Evolutionary conservation across 1,139 yeast species (phyloP).

Genomic region (Hemisphaericaspora subhashii): DNA sequence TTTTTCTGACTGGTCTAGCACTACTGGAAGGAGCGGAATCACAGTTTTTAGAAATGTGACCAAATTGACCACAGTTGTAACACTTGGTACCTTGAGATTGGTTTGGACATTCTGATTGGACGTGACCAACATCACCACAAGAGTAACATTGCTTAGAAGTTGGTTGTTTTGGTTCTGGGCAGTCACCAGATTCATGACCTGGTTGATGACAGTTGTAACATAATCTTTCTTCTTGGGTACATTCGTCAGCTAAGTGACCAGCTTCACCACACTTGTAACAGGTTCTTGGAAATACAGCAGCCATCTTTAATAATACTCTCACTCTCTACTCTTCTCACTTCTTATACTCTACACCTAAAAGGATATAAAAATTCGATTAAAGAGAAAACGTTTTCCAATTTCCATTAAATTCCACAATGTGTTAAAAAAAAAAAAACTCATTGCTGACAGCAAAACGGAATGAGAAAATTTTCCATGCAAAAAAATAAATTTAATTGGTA

Average conservation of each 20-base stretch:
- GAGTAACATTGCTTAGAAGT: slow-evolving; percentile 86
- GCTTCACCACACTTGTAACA: slow-evolving; percentile 92
- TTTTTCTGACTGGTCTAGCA: slow-evolving; percentile 3
- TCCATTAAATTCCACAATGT: no score
- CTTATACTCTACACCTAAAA: no score
- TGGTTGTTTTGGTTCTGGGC: slow-evolving; percentile 84
- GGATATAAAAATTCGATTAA: no score
- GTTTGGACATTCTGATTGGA: slow-evolving; percentile 65
- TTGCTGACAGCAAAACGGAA: no score
- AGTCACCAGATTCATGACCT: slow-evolving; percentile 86
- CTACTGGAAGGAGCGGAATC: slow-evolving; percentile 24
- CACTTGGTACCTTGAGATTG: slow-evolving; percentile 51
- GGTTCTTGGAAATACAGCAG: slow-evolving; percentile 76
- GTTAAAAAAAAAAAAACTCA: no score
- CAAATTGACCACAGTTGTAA: slow-evolving; percentile 67
- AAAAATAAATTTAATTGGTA: no score
- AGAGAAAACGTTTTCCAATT: no score
- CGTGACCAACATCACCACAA: slow-evolving; percentile 75
- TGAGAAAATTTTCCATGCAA: no score
- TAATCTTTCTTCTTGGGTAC: slow-evolving; percentile 78
- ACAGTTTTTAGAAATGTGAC: slow-evolving; percentile 82
- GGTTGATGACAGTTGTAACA: slow-evolving; percentile 93
- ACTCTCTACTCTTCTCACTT: no score
- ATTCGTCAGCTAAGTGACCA: slow-evolving; percentile 88
- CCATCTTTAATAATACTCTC: no score